Evolutionary conservation across 306 rosid genomes (phyloP).

Genomic region (Begonia peltatifolia): DNA sequence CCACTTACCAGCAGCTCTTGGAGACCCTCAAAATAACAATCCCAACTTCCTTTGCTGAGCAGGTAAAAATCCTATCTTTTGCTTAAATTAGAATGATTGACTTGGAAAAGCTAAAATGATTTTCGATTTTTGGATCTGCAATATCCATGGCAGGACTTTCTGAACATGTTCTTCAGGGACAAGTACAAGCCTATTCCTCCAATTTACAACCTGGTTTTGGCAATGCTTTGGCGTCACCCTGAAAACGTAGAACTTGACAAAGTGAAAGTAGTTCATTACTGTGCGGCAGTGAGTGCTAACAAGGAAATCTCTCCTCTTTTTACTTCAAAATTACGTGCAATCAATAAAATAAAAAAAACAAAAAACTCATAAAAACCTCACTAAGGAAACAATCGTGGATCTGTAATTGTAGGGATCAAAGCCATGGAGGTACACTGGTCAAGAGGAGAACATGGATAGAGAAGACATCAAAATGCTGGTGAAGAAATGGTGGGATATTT

Average conservation of each 20-base stretch:
- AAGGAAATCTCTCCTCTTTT: neutral
- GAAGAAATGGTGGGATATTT: conserved; percentile 36
- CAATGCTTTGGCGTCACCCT: conserved; percentile 45
- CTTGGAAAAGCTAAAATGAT: too few species aligned
- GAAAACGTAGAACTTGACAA: conserved; percentile 26
- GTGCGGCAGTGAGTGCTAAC: conserved; percentile 27
- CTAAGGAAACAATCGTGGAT: too few species aligned
- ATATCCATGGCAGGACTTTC: conserved; percentile 18
- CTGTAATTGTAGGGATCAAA: conserved; percentile 23
- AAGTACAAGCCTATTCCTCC: conserved; percentile 29
- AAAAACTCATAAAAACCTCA: too few species aligned
- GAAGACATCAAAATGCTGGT: conserved; percentile 41
- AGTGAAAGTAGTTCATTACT: conserved; percentile 31
- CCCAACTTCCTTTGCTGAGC: conserved; percentile 35
- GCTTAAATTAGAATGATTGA: neutral
- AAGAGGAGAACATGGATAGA: conserved; percentile 30
- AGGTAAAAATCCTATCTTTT: conserved; percentile 12
- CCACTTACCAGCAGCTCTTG: conserved; percentile 17
- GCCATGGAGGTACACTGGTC: conserved; percentile 44
- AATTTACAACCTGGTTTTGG: conserved; percentile 29
- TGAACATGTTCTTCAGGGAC: conserved; percentile 33
- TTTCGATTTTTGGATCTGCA: too few species aligned
- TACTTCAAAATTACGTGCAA: too few species aligned
- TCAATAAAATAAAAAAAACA: too few species aligned
- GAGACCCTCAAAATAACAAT: conserved; percentile 16